A percentile compares a stretch with the other conserved stretches of the same genome.
Conservation (phyloP, 805 yeast species). For the Kazachstania viticola region DNA sequence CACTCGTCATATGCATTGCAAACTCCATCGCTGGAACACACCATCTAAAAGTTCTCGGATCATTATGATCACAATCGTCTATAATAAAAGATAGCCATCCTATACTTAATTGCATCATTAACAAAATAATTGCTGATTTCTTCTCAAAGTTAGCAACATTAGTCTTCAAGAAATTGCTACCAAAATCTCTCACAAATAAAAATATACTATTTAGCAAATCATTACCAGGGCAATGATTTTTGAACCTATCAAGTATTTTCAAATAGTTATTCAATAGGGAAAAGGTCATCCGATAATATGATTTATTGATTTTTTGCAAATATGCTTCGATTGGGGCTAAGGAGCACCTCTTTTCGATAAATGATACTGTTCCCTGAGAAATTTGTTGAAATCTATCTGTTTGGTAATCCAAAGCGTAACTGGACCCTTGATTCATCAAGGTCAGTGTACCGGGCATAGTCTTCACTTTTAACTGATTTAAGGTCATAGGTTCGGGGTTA, state of each 20-base stretch:
- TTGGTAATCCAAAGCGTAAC: conserved; percentile 41
- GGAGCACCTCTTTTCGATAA: conserved; percentile 58
- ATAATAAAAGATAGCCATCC: conserved; percentile 90
- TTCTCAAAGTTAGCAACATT: conserved; percentile 44
- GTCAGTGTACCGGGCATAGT: conserved; percentile 11
- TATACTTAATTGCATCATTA: conserved; percentile 62
- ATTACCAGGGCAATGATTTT: conserved; percentile 52
- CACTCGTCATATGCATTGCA: conserved; percentile 89
- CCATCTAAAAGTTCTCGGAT: conserved; percentile 86
- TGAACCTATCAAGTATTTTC: conserved; percentile 39
- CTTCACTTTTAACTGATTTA: conserved; percentile 15
- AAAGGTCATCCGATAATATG: conserved; percentile 56
- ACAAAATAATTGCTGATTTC: conserved; percentile 57
- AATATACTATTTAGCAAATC: conserved; percentile 68
- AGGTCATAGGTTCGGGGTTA: conserved; percentile 14
- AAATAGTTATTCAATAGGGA: conserved; percentile 52
- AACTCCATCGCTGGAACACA: conserved; percentile 92
- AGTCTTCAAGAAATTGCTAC: conserved; percentile 55
- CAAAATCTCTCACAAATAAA: conserved; percentile 70
- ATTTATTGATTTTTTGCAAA: conserved; percentile 49
- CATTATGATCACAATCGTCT: conserved; percentile 91
- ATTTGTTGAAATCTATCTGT: conserved; percentile 45
- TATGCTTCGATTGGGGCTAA: conserved; percentile 63
- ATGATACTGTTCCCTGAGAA: conserved; percentile 44
- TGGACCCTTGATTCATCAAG: conserved; percentile 44